Conservation (phyloP, 169 alveolate genomes). For the Toxoplasma gondii region DNA sequence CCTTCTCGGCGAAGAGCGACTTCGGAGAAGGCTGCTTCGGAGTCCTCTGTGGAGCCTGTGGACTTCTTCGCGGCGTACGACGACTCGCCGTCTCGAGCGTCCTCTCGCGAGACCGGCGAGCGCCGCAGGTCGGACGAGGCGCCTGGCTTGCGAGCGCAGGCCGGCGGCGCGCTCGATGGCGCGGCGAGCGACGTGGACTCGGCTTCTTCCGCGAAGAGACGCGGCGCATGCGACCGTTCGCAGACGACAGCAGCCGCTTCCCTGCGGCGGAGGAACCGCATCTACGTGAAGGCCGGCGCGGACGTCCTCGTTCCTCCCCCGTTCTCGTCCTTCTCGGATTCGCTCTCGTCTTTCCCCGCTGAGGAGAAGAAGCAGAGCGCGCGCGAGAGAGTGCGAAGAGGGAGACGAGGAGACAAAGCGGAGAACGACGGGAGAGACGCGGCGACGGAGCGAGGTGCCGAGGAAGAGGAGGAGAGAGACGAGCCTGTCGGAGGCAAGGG, state of each 20-base stretch:
- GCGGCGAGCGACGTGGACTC: background rate
- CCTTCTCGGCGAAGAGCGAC: background rate
- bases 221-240: background rate
- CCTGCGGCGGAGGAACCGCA: background rate
- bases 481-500: too few relatives aligned
- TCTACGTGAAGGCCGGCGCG: conserved; percentile 24
- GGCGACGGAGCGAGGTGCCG: too few relatives aligned
- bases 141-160: background rate
- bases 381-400: background rate
- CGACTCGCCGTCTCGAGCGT: background rate
- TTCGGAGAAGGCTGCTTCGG: background rate
- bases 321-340: background rate
- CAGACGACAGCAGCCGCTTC: background rate
- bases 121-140: background rate
- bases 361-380: background rate
- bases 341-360: background rate
- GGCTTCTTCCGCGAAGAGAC: background rate
- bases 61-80: background rate
- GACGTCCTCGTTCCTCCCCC: background rate
- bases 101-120: background rate
- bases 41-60: background rate
- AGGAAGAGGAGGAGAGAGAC: background rate
- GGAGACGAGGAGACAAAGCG: background rate
- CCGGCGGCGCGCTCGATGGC: background rate
- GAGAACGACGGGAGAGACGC: too few relatives aligned